phyloP scores from a whole-genome alignment of 352 stramenopile genomes.

The Globisporangium cylindrosporum region DNA sequence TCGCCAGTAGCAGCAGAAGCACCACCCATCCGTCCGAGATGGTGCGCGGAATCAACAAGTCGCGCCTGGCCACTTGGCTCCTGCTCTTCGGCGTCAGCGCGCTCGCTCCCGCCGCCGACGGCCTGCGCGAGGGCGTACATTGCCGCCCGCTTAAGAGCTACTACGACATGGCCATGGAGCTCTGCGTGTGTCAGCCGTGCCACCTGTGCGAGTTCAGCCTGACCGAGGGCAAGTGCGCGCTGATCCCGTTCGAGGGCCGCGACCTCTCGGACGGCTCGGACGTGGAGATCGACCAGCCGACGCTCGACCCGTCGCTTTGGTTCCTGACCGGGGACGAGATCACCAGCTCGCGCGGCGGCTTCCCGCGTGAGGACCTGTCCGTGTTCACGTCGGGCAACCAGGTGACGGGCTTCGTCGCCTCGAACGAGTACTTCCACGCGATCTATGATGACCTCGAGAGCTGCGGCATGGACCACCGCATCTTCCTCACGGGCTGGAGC shows the following conservation, averaged over 20 bases:
- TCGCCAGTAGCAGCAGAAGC: neutral
- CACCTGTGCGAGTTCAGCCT: conserved; percentile 34
- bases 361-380: conserved; percentile 38
- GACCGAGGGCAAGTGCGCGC: conserved; percentile 19
- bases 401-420: conserved; percentile 39
- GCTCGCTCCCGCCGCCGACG: neutral
- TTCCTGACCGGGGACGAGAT: conserved; percentile 66
- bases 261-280: conserved; percentile 27
- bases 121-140: conserved; percentile 10
- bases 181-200: conserved; percentile 41
- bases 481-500: conserved; percentile 61
- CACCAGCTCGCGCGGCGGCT: conserved; percentile 36
- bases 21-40: neutral
- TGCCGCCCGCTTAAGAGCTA: conserved; percentile 20
- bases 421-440: conserved; percentile 45
- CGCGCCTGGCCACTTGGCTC: conserved; percentile 4
- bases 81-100: conserved; percentile 1
- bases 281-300: conserved; percentile 29
- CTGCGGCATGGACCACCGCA: conserved; percentile 28
- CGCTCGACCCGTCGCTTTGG: conserved; percentile 49
- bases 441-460: conserved; percentile 45
- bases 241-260: conserved; percentile 17
- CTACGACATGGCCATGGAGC: conserved; percentile 20
- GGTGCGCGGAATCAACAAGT: conserved; percentile 1
- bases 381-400: conserved; percentile 46